Conservation (phyloP, 2,329 filamentous ascomycete genomes). For the Neonectria magnoliae region DNA sequence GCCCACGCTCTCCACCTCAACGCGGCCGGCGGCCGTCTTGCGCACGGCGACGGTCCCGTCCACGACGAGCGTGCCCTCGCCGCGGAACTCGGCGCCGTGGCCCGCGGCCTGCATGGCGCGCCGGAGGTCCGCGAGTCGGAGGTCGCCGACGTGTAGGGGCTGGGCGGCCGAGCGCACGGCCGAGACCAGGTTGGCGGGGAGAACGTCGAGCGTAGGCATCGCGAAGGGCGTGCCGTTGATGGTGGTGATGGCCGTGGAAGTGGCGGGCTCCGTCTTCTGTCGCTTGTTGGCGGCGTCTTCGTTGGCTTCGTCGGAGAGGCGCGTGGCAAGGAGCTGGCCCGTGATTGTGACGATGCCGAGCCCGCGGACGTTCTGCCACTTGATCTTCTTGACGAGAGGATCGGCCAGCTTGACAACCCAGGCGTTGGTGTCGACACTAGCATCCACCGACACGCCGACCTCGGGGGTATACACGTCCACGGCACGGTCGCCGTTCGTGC, state of each 20-base stretch:
- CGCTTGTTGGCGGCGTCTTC: constrained; percentile 60
- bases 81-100: constrained; percentile 90
- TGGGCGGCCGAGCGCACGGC: constrained; percentile 81
- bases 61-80: constrained; percentile 90
- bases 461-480: constrained; percentile 84
- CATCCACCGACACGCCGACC: constrained; percentile 80
- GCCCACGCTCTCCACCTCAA: constrained; percentile 86
- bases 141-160: constrained; percentile 92
- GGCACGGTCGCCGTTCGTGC: constrained; percentile 56
- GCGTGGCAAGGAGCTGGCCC: constrained; percentile 66
- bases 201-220: constrained; percentile 63
- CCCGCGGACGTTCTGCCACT: constrained; percentile 93
- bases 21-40: constrained; percentile 86
- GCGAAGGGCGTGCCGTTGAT: constrained; percentile 36
- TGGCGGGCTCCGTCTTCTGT: constrained; percentile 55
- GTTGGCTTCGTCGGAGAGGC: constrained; percentile 57
- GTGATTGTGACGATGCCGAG: constrained; percentile 94
- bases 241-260: constrained; percentile 41
- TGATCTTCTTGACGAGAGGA: constrained; percentile 82
- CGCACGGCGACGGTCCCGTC: constrained; percentile 88
- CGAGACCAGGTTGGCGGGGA: constrained; percentile 70
- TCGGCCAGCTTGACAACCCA: constrained; percentile 95
- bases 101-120: constrained; percentile 84
- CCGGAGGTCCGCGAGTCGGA: constrained; percentile 87
- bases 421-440: constrained; percentile 96